Evolutionary conservation across 2,329 filamentous ascomycete species (phyloP), one percentile per base, ranked within the genome.

Genomic region (Scedosporium apiospermum): DNA sequence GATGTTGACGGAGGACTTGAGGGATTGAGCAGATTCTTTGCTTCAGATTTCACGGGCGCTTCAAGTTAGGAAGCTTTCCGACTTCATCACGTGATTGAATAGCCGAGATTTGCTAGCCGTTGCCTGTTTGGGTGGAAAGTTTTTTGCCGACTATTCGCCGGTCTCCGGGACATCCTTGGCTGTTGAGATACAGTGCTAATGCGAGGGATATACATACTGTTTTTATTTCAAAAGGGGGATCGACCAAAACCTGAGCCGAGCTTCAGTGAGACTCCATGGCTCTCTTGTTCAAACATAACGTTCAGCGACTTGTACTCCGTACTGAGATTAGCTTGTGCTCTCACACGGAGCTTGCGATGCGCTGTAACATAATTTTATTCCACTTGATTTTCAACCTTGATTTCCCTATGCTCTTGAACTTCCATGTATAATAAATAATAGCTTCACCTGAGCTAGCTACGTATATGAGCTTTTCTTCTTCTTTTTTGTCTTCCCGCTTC

Each of bases 1-100:
- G 75, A 74, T 73, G 70, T 73, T 76, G 76, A 75, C 75, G 74
- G 74, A 78, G 76, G 78, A 77, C 73, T 77, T 75, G 77, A 76
- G 74, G 73, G 74, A 74, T 66, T 76, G 76, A 78, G 76, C 75
- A 78, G 76, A 76, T 77, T 55, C 51, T 55, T 77, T 78, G 76
- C 75, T 76, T 73, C 74, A 65, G 64, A 64, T 65, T 65, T 64
- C 64, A 65, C 63, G 60, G 57, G 55, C 62, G 34, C 62, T 63
- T 65, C 63, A 64, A 65, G 60, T 62, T 64, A 59, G 57, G 60
- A 65, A 65, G 65, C 63, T 63, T 63, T 64, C 46, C 62, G 62
- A 58, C 59, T 26, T 23, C 42, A 60, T 66, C 65, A 66, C 65
- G 65, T 66, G 65, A 63, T 55, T 6, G 6, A n/a, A 61, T 61